phyloP scores from a whole-genome alignment of 1,139 yeast genomes.

The Yamadazyma triangularis region DNA sequence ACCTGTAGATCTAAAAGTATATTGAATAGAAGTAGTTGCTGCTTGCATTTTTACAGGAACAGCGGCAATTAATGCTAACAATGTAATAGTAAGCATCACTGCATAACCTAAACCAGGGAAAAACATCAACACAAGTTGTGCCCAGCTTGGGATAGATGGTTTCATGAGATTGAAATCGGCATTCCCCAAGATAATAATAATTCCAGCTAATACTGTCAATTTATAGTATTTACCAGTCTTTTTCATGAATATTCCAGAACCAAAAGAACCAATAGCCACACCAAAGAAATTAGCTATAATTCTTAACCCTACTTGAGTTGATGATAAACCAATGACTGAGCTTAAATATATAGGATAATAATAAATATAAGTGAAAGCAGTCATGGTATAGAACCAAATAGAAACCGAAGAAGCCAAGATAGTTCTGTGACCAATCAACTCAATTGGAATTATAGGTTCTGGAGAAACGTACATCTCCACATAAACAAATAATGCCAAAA shows the following conservation, averaged over 20 bases:
- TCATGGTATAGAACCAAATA: slow-evolving; percentile 62
- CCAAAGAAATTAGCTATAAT: slow-evolving; percentile 65
- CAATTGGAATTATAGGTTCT: slow-evolving; percentile 68
- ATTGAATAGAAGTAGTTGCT: slow-evolving; percentile 69
- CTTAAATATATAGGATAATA: slow-evolving; percentile 64
- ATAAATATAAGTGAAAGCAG: slow-evolving; percentile 50
- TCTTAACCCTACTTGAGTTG: slow-evolving; percentile 61
- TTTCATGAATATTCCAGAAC: slow-evolving; percentile 67
- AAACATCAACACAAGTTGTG: slow-evolving; percentile 30
- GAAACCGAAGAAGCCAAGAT: slow-evolving; percentile 62
- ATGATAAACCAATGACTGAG: slow-evolving; percentile 49
- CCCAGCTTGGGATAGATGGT: slow-evolving; percentile 35
- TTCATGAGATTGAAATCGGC: slow-evolving; percentile 32
- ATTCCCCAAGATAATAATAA: slow-evolving; percentile 44
- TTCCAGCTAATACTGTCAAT: slow-evolving; percentile 42
- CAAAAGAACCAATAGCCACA: slow-evolving; percentile 64
- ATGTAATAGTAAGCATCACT: slow-evolving; percentile 59
- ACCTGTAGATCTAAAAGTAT: slow-evolving; percentile 71
- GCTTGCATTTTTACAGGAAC: slow-evolving; percentile 64
- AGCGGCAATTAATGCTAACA: slow-evolving; percentile 63
- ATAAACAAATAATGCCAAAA: slow-evolving; percentile 35
- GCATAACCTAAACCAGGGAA: slow-evolving; percentile 59
- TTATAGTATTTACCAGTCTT: slow-evolving; percentile 62
- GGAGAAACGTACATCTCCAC: slow-evolving; percentile 52
- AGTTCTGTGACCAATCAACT: slow-evolving; percentile 51